A percentile compares a stretch with the other conserved stretches of the same genome.
These are phyloP conservation scores for Metschnikowia colocasiae DNA, from an alignment of 805 yeast genomes.

Conservation along the genomic window DNA sequence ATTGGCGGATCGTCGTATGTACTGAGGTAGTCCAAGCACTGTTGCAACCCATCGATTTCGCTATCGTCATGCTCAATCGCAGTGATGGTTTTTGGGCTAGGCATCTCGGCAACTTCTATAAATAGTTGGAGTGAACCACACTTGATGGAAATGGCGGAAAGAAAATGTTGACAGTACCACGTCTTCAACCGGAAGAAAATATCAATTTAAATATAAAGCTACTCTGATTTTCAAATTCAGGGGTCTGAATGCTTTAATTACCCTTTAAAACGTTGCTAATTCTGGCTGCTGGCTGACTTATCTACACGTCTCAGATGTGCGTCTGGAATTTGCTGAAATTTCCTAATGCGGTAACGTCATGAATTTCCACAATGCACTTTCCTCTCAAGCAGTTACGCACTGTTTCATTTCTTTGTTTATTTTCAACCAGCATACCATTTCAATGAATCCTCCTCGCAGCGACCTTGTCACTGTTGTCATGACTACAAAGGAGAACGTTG, in stretches of 20 bases:
- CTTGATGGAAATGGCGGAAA: neutral
- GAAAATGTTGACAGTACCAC: too few relatives aligned
- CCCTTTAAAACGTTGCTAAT: neutral
- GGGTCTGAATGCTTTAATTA: neutral
- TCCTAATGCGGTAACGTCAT: conserved; percentile 6
- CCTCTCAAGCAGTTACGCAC: neutral
- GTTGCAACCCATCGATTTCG: conserved; percentile 4
- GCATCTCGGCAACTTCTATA: neutral
- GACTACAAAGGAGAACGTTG: neutral
- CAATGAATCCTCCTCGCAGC: neutral
- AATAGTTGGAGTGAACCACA: neutral
- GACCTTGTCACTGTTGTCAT: neutral
- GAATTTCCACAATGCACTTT: neutral
- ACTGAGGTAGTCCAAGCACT: conserved; percentile 8
- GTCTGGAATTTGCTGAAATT: neutral
- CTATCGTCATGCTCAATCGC: conserved; percentile 2
- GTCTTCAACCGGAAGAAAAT: neutral
- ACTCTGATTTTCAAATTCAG: neutral
- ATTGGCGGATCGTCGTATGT: conserved; percentile 7
- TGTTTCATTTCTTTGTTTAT: neutral
- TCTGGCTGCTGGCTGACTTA: neutral
- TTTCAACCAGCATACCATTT: neutral
- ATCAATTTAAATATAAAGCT: neutral
- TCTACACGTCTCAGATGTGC: conserved; percentile 2
- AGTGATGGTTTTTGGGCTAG: neutral